Conservation (phyloP, 176 grass and related monocot species). For the Rhynchospora pubera region DNA sequence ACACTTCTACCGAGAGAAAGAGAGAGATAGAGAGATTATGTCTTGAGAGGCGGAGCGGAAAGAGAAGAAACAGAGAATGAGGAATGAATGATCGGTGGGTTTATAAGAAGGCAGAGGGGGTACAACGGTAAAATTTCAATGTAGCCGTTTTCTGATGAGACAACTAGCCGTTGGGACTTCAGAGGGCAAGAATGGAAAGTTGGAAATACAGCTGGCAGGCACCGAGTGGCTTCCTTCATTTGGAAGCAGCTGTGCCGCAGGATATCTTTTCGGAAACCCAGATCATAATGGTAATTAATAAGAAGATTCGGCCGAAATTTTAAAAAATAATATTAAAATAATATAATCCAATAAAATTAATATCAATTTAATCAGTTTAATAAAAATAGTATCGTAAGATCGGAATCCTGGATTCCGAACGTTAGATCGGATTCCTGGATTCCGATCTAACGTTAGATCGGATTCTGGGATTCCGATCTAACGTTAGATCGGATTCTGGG, state of each 20-base stretch:
- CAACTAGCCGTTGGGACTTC: slow-evolving; percentile 19
- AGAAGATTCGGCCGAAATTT: too few relatives aligned
- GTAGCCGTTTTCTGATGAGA: not conserved
- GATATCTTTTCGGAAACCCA: not conserved
- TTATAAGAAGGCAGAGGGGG: slow-evolving; percentile 6
- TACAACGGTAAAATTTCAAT: slow-evolving; percentile 14
- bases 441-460: too few relatives aligned
- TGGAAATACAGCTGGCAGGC: not conserved
- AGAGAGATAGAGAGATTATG: not conserved
- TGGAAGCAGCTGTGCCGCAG: not conserved
- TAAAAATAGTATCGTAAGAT: too few relatives aligned
- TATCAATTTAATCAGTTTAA: too few relatives aligned
- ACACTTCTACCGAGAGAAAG: not conserved
- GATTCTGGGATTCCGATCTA: too few relatives aligned
- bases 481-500: too few relatives aligned
- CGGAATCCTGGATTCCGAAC: too few relatives aligned
- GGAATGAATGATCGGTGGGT: slow-evolving; percentile 4
- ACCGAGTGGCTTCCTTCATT: not conserved
- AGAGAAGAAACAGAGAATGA: slow-evolving; percentile 3
- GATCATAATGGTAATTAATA: not conserved
- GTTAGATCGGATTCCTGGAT: too few relatives aligned
- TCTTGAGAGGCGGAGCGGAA: not conserved
- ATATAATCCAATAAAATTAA: too few relatives aligned
- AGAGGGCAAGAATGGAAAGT: not conserved
- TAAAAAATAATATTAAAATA: too few relatives aligned